A percentile compares a stretch with the other conserved stretches of the same genome.
Conservation (phyloP, 2,329 filamentous ascomycete species). For the Aspergillus fijiensis region DNA sequence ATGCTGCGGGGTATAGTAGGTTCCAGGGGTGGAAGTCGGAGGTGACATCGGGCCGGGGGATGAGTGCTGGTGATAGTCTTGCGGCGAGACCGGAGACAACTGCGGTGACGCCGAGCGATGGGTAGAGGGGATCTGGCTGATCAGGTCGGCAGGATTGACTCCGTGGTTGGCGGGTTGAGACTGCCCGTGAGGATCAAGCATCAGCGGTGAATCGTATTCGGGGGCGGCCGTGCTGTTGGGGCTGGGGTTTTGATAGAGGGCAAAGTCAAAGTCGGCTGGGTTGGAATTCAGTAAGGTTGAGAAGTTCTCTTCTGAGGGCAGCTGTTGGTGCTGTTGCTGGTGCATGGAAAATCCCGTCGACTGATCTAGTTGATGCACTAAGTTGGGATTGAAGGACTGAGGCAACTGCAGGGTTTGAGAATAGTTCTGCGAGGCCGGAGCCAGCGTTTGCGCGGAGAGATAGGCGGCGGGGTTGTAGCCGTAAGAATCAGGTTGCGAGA, state of each 20-base stretch:
- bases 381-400: conserved; percentile 39
- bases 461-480: conserved; percentile 36
- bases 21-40: conserved; percentile 53
- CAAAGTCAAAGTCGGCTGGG: conserved; percentile 39
- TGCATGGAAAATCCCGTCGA: conserved; percentile 29
- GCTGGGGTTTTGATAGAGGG: conserved; percentile 37
- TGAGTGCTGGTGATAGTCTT: conserved; percentile 53
- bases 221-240: conserved; percentile 30
- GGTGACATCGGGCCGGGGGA: conserved; percentile 57
- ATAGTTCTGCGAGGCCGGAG: conserved; percentile 35
- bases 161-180: conserved; percentile 41
- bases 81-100: conserved; percentile 47
- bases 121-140: conserved; percentile 47
- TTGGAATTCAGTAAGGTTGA: conserved; percentile 43
- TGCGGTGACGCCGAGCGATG: conserved; percentile 58
- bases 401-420: conserved; percentile 35
- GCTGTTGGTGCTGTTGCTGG: conserved; percentile 15
- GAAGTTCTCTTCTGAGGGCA: conserved; percentile 34
- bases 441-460: conserved; percentile 34
- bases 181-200: conserved; percentile 42
- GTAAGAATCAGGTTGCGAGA: conserved; percentile 35
- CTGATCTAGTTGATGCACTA: conserved; percentile 38
- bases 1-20: conserved; percentile 55
- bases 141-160: conserved; percentile 49
- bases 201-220: conserved; percentile 40